Conservation (phyloP, 306 rosid species). For the Datisca glomerata region DNA sequence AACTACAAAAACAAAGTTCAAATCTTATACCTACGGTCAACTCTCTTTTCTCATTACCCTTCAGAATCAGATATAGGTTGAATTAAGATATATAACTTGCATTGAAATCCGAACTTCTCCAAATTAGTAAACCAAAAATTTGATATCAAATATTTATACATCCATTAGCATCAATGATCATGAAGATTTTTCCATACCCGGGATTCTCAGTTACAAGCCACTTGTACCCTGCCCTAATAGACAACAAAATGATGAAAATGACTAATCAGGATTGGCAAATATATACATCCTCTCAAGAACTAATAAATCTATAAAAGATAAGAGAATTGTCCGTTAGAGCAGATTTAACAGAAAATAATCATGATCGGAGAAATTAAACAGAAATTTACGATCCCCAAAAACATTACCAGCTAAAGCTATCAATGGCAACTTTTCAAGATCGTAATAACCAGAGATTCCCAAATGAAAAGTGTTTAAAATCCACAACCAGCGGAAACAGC, state of each 20-base stretch:
- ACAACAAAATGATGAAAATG: neutral
- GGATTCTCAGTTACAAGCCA: neutral
- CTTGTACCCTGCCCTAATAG: neutral
- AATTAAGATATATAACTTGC: no score
- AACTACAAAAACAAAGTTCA: neutral
- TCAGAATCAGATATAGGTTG: neutral
- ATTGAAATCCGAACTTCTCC: no score
- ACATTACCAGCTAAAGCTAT: neutral
- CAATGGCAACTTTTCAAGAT: neutral
- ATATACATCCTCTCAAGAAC: neutral
- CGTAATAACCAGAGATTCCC: neutral
- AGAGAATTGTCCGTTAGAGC: neutral
- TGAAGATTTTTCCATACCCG: no score
- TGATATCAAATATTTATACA: neutral
- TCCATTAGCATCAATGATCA: no score
- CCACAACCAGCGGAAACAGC: neutral
- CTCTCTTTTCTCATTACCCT: neutral
- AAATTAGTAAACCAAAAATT: neutral
- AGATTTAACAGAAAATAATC: neutral
- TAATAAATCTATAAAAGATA: neutral
- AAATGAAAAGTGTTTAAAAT: constrained; percentile 1
- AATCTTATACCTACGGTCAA: neutral
- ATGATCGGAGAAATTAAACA: neutral
- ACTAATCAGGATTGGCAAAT: neutral
- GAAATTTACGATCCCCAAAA: neutral